A percentile compares a stretch with the other conserved stretches of the same genome.
Conservation (phyloP, 179 eudicot species). For the Drosera spatulata region DNA sequence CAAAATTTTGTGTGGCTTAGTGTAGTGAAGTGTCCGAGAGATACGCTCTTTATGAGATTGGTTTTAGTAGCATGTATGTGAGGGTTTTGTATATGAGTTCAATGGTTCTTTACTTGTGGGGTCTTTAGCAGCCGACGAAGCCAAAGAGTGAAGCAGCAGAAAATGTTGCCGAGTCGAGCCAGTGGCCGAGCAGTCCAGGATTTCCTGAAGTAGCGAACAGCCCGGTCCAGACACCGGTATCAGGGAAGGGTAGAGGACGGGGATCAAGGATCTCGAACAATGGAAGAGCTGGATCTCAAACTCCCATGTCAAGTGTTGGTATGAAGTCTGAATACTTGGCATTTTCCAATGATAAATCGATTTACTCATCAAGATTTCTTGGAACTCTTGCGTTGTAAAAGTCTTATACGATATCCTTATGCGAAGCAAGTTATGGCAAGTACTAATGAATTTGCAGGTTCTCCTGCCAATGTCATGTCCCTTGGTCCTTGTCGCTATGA, state of each 20-base stretch:
- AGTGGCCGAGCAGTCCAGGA: conserved; percentile 26
- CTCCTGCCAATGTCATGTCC: conserved; percentile 73
- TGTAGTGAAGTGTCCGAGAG: conserved; percentile 19
- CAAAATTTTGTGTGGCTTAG: conserved; percentile 22
- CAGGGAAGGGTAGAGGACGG: conserved; percentile 51
- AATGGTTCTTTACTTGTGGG: background rate
- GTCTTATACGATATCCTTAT: too few relatives aligned
- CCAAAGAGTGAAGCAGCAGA: conserved; percentile 47
- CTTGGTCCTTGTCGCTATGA: conserved; percentile 88
- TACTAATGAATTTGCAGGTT: conserved; percentile 43
- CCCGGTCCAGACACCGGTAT: conserved; percentile 60
- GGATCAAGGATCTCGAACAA: conserved; percentile 43
- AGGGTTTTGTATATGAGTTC: too few relatives aligned
- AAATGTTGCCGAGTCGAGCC: conserved; percentile 31
- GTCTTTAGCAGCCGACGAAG: conserved; percentile 47
- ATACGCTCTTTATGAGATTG: too few relatives aligned
- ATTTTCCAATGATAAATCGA: conserved; percentile 9
- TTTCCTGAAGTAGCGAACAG: conserved; percentile 30
- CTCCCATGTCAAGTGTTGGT: background rate
- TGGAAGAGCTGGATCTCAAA: conserved; percentile 44
- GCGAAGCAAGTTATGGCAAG: background rate
- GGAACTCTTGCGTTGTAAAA: too few relatives aligned
- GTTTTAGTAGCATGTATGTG: background rate
- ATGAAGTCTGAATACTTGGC: conserved; percentile 38
- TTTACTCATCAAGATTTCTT: background rate